Percentiles rank a stretch among this genome's conserved stretches.
Conservation (phyloP, 345 rosid genomes). For the Citrus sp. region DNA sequence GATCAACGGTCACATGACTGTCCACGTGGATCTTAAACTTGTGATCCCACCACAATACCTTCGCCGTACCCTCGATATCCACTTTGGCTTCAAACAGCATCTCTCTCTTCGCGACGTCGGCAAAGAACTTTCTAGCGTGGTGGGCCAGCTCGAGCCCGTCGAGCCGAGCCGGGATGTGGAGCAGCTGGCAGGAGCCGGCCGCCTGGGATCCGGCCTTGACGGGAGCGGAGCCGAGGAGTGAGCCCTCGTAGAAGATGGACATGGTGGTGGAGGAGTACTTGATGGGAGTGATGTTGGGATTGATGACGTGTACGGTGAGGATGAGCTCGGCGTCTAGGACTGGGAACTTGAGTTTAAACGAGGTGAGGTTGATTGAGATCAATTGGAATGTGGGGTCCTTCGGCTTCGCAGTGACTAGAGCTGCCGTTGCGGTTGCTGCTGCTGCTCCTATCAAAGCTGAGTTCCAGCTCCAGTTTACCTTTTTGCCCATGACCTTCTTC, state of each 20-base stretch:
- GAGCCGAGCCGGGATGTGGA: slow-evolving; percentile 65
- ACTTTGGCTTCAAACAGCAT: slow-evolving; percentile 75
- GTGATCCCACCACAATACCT: slow-evolving; percentile 81
- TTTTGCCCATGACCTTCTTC: slow-evolving; percentile 32
- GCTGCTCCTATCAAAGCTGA: slow-evolving; percentile 73
- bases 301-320: slow-evolving; percentile 80
- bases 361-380: slow-evolving; percentile 67
- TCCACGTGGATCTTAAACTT: slow-evolving; percentile 76
- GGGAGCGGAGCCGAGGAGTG: slow-evolving; percentile 62
- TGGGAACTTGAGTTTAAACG: slow-evolving; percentile 73
- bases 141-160: slow-evolving; percentile 78
- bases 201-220: slow-evolving; percentile 74
- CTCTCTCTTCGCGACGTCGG: slow-evolving; percentile 72
- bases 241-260: slow-evolving; percentile 90
- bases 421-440: slow-evolving; percentile 46
- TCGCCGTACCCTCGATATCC: slow-evolving; percentile 69
- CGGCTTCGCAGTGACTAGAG: slow-evolving; percentile 53
- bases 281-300: slow-evolving; percentile 68
- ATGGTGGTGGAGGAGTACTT: slow-evolving; percentile 69
- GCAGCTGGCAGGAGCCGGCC: slow-evolving; percentile 58
- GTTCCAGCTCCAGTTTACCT: slow-evolving; percentile 73
- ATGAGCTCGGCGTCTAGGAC: slow-evolving; percentile 67
- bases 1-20: slow-evolving; percentile 82
- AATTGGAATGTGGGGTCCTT: slow-evolving; percentile 88
- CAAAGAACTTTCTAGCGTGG: slow-evolving; percentile 60